These are phyloP conservation scores for Alopecurus myosuroides DNA, from an alignment of 176 grass and related monocot genomes.

Conservation along the genomic window DNA sequence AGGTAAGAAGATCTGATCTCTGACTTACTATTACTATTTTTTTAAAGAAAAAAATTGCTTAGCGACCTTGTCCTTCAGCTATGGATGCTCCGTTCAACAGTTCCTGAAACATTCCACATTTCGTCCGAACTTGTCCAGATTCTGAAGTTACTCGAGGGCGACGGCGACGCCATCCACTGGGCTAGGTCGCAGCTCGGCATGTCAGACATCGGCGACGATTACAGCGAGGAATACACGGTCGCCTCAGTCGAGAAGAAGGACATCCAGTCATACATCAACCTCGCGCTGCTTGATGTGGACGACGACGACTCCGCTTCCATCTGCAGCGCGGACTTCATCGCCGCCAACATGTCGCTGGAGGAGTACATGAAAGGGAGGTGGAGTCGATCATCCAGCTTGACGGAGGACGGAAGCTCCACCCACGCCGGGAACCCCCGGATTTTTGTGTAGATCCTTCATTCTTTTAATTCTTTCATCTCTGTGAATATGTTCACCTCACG, in stretches of 20 bases:
- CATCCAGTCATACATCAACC: conserved; percentile 82
- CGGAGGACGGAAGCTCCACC: conserved; percentile 26
- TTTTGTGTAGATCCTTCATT: conserved; percentile 11
- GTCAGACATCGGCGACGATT: neutral
- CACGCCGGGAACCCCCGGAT: neutral
- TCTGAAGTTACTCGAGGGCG: conserved; percentile 58
- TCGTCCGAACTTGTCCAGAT: conserved; percentile 29
- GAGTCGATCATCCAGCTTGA: conserved; percentile 88
- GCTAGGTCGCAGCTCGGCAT: conserved; percentile 40
- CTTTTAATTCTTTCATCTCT: neutral
- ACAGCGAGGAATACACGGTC: neutral
- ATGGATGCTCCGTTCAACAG: neutral
- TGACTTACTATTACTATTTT: neutral
- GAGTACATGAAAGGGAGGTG: conserved; percentile 80
- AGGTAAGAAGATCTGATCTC: conserved; percentile 27
- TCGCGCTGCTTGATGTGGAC: conserved; percentile 66
- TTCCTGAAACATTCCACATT: neutral
- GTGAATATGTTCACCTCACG: neutral
- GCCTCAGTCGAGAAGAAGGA: conserved; percentile 24
- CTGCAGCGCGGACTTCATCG: conserved; percentile 47
- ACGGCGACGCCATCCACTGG: conserved; percentile 43
- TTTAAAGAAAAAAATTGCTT: no score
- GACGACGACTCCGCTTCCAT: conserved; percentile 55
- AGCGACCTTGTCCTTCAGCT: neutral
- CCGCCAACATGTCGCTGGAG: conserved; percentile 56